Evolutionary conservation across 371 early-diverging fungal species (phyloP), one percentile per base, ranked within the genome.

Genomic region (Lichtheimia ornata): DNA sequence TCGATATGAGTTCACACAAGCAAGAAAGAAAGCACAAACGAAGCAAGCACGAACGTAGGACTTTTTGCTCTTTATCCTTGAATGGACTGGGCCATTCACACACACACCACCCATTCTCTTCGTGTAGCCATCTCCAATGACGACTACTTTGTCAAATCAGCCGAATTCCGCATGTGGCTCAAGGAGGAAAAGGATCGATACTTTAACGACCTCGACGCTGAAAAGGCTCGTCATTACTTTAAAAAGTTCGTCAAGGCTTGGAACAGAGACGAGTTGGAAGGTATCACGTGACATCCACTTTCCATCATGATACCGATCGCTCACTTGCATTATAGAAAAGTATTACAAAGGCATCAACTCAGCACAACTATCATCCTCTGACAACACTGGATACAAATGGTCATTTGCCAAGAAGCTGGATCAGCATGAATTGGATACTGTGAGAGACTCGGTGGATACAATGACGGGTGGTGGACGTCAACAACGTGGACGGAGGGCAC

Each of bases 131-230:
- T 89, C 45, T 61, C 81, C 9, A 83, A 82, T 30, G 91, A 91
- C 25, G 92, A 92, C 70, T 94, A 91, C 64, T 93, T 78, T 70
- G 76, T 77, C 47, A 88, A 90, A 47, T 82, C 91, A 20, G 77
- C 84, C n/a, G 90, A 91, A 55, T 94, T 94, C 65, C 78, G 90
- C 2, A 63, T 91, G 14, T 95, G 96, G 96, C 76, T 95, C 35
- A 81, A 76, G 28, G 88, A 91, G 61, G 65, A 84, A 40, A 91
- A 91, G 69, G 78, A 82, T 54, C 76, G 81, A 61, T 92, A 86
- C 65, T 87, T 94, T 73, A 86, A 86, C 58, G 93, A 93, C 44
- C 63, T 95, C 56, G 68, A 71, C 6, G 79, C 89, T 2, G 83
- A 85, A 40, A 87, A 91, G 20, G 73, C 91, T 1, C 82, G 88